These are phyloP conservation scores for Fraxinus baroniana DNA, from an alignment of 305 asterid species.

Conservation along the genomic window DNA sequence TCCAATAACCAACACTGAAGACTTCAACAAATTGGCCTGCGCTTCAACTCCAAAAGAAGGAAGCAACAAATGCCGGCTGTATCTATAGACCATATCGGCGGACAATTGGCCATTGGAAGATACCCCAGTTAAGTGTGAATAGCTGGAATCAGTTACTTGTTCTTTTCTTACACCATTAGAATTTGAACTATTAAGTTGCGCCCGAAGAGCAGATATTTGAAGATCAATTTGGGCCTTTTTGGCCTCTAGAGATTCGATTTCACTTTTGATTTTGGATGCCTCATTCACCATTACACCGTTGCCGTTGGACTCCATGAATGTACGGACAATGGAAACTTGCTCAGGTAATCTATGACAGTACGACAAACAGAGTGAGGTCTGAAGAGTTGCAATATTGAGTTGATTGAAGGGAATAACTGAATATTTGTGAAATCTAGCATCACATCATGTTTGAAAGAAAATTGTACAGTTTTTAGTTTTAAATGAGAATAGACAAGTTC, in stretches of 20 bases:
- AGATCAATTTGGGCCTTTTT: slow-evolving; percentile 49
- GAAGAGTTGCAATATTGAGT: not conserved
- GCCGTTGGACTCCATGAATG: slow-evolving; percentile 43
- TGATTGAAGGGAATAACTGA: not conserved
- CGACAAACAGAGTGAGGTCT: not conserved
- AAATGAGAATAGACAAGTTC: not conserved
- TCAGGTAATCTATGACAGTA: not conserved
- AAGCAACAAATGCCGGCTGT: slow-evolving; percentile 90
- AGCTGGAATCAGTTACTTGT: slow-evolving; percentile 23
- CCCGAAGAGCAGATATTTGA: slow-evolving; percentile 60
- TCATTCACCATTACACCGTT: slow-evolving; percentile 2
- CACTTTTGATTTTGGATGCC: slow-evolving; percentile 51
- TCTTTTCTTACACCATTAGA: slow-evolving; percentile 13
- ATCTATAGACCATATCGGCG: slow-evolving; percentile 73
- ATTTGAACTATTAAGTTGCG: slow-evolving; percentile 40
- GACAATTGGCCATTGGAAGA: slow-evolving; percentile 48
- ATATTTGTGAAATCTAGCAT: not conserved
- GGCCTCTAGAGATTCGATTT: slow-evolving; percentile 48
- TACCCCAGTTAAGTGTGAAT: slow-evolving; percentile 13
- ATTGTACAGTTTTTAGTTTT: not conserved
- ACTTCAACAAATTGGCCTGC: slow-evolving; percentile 72
- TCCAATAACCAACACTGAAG: slow-evolving; percentile 86
- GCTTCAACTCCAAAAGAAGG: slow-evolving; percentile 87
- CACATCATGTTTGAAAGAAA: not conserved
- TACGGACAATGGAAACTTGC: not conserved